These are phyloP conservation scores for Thalassiosira exigua DNA, from an alignment of 352 stramenopile species.

Conservation along the genomic window DNA sequence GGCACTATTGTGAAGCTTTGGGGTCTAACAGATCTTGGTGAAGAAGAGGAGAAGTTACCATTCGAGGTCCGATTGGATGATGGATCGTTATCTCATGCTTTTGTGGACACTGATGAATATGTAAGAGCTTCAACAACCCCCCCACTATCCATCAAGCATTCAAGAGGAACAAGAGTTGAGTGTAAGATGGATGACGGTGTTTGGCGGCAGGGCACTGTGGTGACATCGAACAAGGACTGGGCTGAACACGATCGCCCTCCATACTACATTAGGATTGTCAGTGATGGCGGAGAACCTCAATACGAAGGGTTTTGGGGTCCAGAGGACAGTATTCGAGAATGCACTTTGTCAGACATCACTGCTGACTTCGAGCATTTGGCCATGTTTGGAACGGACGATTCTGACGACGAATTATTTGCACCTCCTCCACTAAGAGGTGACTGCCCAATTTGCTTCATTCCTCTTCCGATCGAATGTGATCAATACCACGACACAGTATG, in stretches of 20 bases:
- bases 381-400: not conserved
- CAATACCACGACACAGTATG: not conserved
- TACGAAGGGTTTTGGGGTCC: constrained; percentile 21
- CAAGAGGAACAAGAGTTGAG: not conserved
- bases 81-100: not conserved
- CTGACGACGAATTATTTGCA: not conserved
- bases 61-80: constrained; percentile 5
- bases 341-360: not conserved
- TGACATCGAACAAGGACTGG: constrained; percentile 1
- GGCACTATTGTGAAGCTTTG: not conserved
- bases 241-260: constrained; percentile 8
- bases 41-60: not conserved
- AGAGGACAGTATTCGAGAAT: constrained; percentile 1
- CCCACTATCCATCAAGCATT: not conserved
- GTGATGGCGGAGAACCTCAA: no score
- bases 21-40: not conserved
- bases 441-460: constrained; percentile 10
- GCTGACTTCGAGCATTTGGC: not conserved
- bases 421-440: not conserved
- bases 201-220: not conserved
- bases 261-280: constrained; percentile 1
- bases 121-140: not conserved
- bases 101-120: not conserved
- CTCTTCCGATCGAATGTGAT: constrained; percentile 4
- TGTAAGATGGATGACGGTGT: not conserved